These are phyloP conservation scores for Camellia sinensis DNA, from an alignment of 148 eudicot genomes.

Conservation along the genomic window DNA sequence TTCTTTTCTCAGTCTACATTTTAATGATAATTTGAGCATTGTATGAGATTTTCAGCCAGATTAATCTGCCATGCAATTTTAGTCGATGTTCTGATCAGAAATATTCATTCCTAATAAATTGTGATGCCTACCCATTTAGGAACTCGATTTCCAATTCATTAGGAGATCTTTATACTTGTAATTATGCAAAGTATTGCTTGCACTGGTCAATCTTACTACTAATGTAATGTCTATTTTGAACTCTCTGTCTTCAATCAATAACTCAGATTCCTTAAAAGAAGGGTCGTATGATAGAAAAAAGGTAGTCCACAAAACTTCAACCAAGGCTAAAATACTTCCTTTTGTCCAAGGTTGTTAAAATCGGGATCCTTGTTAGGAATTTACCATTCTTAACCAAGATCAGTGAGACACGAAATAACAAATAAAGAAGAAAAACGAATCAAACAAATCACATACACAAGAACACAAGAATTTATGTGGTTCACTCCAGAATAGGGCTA, in stretches of 20 bases:
- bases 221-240: neutral
- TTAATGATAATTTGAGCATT: neutral
- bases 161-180: neutral
- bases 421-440: too few relatives aligned
- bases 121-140: neutral
- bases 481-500: too few relatives aligned
- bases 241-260: neutral
- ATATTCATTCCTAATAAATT: neutral
- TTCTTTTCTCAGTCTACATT: too few relatives aligned
- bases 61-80: neutral
- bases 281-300: neutral
- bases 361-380: too few relatives aligned
- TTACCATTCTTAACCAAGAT: too few relatives aligned
- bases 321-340: neutral
- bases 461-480: too few relatives aligned
- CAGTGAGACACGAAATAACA: too few relatives aligned
- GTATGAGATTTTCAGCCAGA: neutral
- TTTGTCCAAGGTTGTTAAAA: neutral
- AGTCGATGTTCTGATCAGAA: neutral
- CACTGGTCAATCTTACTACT: neutral
- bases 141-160: neutral
- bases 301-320: neutral
- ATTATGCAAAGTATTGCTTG: neutral
- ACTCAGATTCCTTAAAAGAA: neutral
- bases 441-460: too few relatives aligned